These are phyloP conservation scores for Podaxis mareebaensis DNA, from an alignment of 768 basidiomycete species.

Conservation along the genomic window DNA sequence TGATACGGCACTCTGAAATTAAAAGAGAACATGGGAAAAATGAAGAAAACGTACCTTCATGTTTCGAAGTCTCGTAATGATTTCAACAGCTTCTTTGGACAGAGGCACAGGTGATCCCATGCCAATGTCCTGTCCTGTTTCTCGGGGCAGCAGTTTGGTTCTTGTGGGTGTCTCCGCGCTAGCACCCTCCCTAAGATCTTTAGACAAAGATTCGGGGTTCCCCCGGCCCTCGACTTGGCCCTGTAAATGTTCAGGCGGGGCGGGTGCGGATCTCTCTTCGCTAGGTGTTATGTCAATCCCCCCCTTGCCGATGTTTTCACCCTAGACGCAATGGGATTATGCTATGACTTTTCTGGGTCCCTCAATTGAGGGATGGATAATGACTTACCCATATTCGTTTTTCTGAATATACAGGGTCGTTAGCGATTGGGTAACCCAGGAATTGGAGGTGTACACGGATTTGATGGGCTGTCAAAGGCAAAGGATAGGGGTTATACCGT, in stretches of 20 bases:
- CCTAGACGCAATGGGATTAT: constrained; percentile 40
- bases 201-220: constrained; percentile 49
- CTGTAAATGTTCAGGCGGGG: constrained; percentile 51
- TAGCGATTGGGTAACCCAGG: constrained; percentile 91
- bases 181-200: constrained; percentile 11
- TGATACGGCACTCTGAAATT: neutral
- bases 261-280: constrained; percentile 63
- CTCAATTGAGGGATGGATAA: neutral
- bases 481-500: neutral
- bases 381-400: constrained; percentile 69
- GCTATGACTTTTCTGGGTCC: neutral
- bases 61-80: constrained; percentile 80
- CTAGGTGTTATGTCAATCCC: constrained; percentile 79
- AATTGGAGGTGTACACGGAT: constrained; percentile 96
- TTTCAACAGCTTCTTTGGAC: constrained; percentile 69
- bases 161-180: constrained; percentile 14
- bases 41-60: constrained; percentile 60
- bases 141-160: constrained; percentile 66
- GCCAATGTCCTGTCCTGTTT: constrained; percentile 85
- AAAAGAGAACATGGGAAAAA: constrained; percentile 8
- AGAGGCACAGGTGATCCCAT: constrained; percentile 85
- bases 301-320: constrained; percentile 69
- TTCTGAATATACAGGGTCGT: constrained; percentile 92
- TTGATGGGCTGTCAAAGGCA: constrained; percentile 74
- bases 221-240: constrained; percentile 35